These are phyloP conservation scores for Filobasidium wieringae DNA, from an alignment of 768 basidiomycete genomes.

Conservation along the genomic window DNA sequence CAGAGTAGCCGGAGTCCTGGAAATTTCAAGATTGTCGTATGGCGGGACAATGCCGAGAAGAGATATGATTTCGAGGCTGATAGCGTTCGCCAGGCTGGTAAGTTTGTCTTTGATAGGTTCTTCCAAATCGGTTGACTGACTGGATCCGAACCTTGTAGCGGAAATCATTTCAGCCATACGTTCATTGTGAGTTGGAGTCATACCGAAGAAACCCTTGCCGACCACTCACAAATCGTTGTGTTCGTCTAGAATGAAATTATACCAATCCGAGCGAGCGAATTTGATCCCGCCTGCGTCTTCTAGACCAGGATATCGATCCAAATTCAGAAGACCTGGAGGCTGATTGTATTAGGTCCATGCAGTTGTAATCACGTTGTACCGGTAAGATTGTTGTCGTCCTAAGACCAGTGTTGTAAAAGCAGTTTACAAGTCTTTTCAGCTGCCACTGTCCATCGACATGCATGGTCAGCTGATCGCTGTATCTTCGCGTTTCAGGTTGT, in stretches of 20 bases:
- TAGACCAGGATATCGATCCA: no score
- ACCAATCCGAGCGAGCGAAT: constrained; percentile 1
- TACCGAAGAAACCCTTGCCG: no score
- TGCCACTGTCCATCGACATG: no score
- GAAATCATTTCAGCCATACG: not conserved
- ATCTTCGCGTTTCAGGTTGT: not conserved
- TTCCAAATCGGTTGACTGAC: not conserved
- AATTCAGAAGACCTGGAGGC: no score
- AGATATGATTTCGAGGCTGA: constrained; percentile 97
- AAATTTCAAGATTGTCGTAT: constrained; percentile 75
- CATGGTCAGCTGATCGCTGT: no score
- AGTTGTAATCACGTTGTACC: no score
- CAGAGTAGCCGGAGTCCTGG: constrained; percentile 62
- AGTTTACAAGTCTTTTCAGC: no score
- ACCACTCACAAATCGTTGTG: no score
- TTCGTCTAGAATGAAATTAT: not conserved
- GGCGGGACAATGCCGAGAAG: constrained; percentile 58
- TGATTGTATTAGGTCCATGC: no score
- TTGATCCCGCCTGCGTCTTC: not conserved
- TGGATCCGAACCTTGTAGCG: not conserved
- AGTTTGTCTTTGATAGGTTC: constrained; percentile 22
- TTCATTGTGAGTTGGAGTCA: not conserved
- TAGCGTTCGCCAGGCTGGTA: constrained; percentile 64
- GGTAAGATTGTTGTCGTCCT: no score
- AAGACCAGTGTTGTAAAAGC: no score